Evolutionary conservation across 163 green algal species (phyloP).

Genomic region (Scenedesmus sp.): DNA sequence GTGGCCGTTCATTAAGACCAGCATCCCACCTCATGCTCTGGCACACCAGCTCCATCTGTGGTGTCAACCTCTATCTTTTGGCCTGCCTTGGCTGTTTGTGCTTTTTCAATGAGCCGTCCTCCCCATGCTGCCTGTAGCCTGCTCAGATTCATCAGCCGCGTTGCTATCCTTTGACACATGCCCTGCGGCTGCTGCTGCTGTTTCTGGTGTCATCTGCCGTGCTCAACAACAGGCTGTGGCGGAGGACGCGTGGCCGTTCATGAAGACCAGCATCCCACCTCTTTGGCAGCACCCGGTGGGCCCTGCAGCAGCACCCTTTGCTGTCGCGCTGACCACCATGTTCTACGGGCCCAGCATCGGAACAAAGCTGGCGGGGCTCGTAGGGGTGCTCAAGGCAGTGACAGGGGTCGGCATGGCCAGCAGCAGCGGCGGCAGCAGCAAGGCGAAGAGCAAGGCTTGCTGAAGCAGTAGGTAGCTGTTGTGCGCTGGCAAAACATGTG

Average conservation of each 20-base stretch:
- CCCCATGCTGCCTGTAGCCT: too few relatives aligned
- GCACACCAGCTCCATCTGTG: too few relatives aligned
- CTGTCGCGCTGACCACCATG: conserved; percentile 85
- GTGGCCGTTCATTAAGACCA: conserved; percentile 89
- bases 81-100: too few relatives aligned
- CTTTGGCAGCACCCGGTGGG: conserved; percentile 74
- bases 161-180: too few relatives aligned
- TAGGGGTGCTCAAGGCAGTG: conserved; percentile 52
- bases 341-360: conserved; percentile 86
- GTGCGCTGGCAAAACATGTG: neutral
- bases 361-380: conserved; percentile 56
- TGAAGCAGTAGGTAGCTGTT: neutral
- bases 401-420: conserved; percentile 18
- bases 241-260: conserved; percentile 89
- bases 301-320: conserved; percentile 80
- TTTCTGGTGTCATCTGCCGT: neutral
- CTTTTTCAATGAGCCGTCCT: too few relatives aligned
- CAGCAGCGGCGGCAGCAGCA: conserved; percentile 18
- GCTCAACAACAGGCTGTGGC: conserved; percentile 68
- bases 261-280: conserved; percentile 93
- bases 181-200: neutral
- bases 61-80: too few relatives aligned
- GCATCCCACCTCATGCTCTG: conserved; percentile 82
- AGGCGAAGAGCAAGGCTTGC: conserved; percentile 4
- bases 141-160: too few relatives aligned